Percentiles rank a stretch among this genome's conserved stretches.
Conservation (phyloP, 768 basidiomycete genomes). For the Brasilioporus rufonigricans region DNA sequence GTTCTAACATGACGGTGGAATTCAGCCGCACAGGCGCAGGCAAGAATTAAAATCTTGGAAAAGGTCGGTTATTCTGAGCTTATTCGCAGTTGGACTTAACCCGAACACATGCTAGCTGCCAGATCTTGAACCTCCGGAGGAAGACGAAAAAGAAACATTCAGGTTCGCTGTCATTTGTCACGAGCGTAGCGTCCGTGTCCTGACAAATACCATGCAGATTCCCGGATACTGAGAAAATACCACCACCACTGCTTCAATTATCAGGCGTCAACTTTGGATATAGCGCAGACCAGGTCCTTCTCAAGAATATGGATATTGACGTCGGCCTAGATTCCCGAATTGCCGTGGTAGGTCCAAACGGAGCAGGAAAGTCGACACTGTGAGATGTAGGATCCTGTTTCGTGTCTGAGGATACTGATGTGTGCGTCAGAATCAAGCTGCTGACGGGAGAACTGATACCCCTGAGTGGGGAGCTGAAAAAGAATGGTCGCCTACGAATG, state of each 20-base stretch:
- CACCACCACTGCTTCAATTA: constrained; percentile 91
- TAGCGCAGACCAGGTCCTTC: constrained; percentile 65
- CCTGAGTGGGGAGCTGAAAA: constrained; percentile 70
- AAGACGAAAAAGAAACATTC: constrained; percentile 91
- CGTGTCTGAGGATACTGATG: constrained; percentile 2
- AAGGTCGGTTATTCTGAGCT: constrained; percentile 45
- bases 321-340: constrained; percentile 93
- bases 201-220: constrained; percentile 48
- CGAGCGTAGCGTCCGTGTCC: background rate
- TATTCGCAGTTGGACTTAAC: background rate
- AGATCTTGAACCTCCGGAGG: constrained; percentile 84
- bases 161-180: constrained; percentile 46
- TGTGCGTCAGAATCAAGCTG: constrained; percentile 73
- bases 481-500: constrained; percentile 91
- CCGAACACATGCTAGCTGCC: constrained; percentile 57
- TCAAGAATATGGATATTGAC: constrained; percentile 83
- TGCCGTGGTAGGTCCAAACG: constrained; percentile 93
- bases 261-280: constrained; percentile 92
- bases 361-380: constrained; percentile 96
- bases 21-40: constrained; percentile 83
- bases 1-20: constrained; percentile 1
- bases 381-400: constrained; percentile 34
- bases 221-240: constrained; percentile 96
- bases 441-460: constrained; percentile 25
- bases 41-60: constrained; percentile 73